These are phyloP conservation scores for Phytophthora hybrid DNA, from an alignment of 352 stramenopile genomes.

Conservation along the genomic window DNA sequence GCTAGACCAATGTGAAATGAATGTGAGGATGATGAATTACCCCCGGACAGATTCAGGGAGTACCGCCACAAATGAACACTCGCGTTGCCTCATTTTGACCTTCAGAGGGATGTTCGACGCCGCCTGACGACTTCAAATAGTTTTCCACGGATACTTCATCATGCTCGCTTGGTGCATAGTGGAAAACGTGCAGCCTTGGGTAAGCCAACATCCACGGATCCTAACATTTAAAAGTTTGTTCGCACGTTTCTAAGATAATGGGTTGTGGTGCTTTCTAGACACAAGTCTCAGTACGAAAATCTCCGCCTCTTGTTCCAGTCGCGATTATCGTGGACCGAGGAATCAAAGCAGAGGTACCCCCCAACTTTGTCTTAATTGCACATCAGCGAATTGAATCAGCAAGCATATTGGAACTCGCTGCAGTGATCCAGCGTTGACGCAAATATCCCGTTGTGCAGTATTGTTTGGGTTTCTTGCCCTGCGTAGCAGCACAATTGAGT, in stretches of 20 bases:
- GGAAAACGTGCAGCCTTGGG: too few species aligned
- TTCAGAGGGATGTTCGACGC: constrained; percentile 11
- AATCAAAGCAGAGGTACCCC: not conserved
- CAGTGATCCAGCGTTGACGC: too few species aligned
- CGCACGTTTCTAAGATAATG: too few species aligned
- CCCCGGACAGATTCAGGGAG: constrained; percentile 20
- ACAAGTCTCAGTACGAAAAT: not conserved
- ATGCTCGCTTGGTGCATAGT: not conserved
- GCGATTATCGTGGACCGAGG: not conserved
- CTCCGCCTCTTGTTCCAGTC: not conserved
- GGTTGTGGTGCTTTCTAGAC: too few species aligned
- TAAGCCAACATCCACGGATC: too few species aligned
- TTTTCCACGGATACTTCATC: constrained; percentile 1
- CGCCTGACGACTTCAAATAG: not conserved
- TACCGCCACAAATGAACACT: constrained; percentile 14
- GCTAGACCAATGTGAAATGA: constrained; percentile 5
- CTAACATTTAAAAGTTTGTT: too few species aligned
- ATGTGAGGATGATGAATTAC: constrained; percentile 16
- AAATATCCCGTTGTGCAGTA: too few species aligned
- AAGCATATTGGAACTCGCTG: too few species aligned
- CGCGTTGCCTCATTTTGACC: constrained; percentile 2
- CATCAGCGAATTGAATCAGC: too few species aligned
- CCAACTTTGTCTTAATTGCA: not conserved
- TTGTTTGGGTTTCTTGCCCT: not conserved
- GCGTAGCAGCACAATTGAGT: not conserved